Evolutionary conservation across 1,284 basidiomycete genomes (phyloP).

Genomic region (Cryptococcus deneoformans): DNA sequence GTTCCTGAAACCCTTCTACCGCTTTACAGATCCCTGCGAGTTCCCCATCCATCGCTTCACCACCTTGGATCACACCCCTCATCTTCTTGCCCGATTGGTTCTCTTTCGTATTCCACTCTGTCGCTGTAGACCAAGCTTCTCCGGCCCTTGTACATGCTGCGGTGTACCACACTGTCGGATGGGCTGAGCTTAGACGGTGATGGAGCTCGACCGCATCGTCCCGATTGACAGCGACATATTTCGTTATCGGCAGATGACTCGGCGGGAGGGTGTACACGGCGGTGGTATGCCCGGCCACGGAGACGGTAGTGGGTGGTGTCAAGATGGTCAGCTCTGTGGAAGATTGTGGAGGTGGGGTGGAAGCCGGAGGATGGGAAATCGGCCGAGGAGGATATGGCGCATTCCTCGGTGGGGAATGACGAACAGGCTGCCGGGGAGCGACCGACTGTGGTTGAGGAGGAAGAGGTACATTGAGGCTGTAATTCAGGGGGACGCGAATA

Average conservation of each 20-base stretch:
- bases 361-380: neutral
- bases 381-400: neutral
- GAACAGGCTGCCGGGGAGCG: neutral
- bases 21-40: constrained; percentile 46
- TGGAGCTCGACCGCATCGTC: constrained; percentile 44
- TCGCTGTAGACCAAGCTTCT: constrained; percentile 47
- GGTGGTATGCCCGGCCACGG: constrained; percentile 24
- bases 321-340: constrained; percentile 26
- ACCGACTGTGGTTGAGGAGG: neutral
- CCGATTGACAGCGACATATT: constrained; percentile 38
- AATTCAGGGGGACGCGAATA: neutral
- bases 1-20: constrained; percentile 43
- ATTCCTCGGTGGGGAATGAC: neutral
- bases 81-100: constrained; percentile 42
- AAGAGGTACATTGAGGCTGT: neutral
- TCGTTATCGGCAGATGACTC: constrained; percentile 44
- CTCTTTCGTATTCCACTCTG: constrained; percentile 43
- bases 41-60: constrained; percentile 44
- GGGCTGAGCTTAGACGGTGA: constrained; percentile 29
- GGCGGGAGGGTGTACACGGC: constrained; percentile 35
- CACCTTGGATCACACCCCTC: constrained; percentile 34
- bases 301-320: constrained; percentile 28
- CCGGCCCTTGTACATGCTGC: constrained; percentile 44
- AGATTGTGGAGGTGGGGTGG: too few relatives aligned
- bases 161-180: constrained; percentile 43